Percentiles rank a stretch among this genome's conserved stretches.
phyloP scores from a whole-genome alignment of 2,329 filamentous ascomycete genomes.

The Chrysosporium queenslandicum region DNA sequence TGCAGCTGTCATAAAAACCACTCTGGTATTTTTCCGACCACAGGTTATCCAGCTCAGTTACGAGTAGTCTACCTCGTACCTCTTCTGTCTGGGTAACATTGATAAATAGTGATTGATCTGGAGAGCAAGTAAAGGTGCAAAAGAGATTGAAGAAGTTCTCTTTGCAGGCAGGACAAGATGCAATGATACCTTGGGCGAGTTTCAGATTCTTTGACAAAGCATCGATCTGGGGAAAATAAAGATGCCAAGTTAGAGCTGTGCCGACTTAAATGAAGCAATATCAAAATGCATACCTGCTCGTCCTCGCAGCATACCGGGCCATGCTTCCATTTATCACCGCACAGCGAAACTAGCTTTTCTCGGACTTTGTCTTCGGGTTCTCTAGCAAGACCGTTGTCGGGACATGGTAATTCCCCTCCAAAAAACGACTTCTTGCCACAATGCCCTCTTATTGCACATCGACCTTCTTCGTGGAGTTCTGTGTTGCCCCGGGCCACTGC shows the following conservation, averaged over 20 bases:
- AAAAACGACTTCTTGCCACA: conserved; percentile 90
- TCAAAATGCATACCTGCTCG: conserved; percentile 52
- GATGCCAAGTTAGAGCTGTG: background rate
- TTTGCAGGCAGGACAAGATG: conserved; percentile 91
- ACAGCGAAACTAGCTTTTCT: conserved; percentile 70
- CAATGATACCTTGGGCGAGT: conserved; percentile 78
- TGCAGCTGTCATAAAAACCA: conserved; percentile 93
- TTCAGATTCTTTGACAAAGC: conserved; percentile 74
- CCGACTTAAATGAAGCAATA: conserved; percentile 24
- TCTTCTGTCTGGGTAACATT: conserved; percentile 70
- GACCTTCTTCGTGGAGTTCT: conserved; percentile 66
- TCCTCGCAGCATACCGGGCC: conserved; percentile 75
- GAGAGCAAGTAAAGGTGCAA: conserved; percentile 96
- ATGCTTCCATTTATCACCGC: conserved; percentile 75
- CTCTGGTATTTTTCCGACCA: conserved; percentile 73
- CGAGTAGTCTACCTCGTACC: conserved; percentile 50
- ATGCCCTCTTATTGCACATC: conserved; percentile 82
- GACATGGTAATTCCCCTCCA: conserved; percentile 78
- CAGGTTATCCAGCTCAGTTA: conserved; percentile 83
- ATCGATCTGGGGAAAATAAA: conserved; percentile 50
- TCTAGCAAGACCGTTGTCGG: conserved; percentile 75
- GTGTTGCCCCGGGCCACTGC: conserved; percentile 22
- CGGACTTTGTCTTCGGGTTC: conserved; percentile 62
- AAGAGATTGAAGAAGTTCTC: conserved; percentile 98
- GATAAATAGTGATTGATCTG: conserved; percentile 88